A percentile compares a stretch with the other conserved stretches of the same genome.
These are phyloP conservation scores for Aspergillus affinis DNA, from an alignment of 495 filamentous ascomycete species.

Conservation along the genomic window DNA sequence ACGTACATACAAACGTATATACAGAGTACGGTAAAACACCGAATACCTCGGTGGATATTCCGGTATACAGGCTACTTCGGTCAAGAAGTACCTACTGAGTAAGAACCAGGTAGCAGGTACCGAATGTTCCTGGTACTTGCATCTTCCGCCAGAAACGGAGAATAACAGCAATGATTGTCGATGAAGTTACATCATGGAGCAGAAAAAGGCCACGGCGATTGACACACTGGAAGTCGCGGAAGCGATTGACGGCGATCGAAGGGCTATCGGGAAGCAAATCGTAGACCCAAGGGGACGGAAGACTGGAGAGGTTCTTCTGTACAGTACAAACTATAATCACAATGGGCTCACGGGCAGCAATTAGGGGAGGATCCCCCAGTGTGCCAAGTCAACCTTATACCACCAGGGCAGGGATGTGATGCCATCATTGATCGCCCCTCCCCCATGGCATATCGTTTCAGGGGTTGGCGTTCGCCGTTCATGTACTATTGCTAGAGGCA, in stretches of 20 bases:
- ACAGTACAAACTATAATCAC: background rate
- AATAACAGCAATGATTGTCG: constrained; percentile 1
- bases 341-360: background rate
- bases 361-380: constrained; percentile 1
- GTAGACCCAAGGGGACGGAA: background rate
- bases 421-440: background rate
- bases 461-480: background rate
- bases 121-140: background rate
- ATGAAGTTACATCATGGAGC: background rate
- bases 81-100: too few relatives aligned
- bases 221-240: constrained; percentile 1
- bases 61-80: too few relatives aligned
- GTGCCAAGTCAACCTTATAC: constrained; percentile 9
- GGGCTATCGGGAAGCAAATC: background rate
- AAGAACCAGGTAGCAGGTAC: background rate
- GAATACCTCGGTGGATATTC: background rate
- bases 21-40: background rate
- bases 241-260: background rate
- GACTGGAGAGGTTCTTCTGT: constrained; percentile 2
- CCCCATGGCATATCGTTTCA: background rate
- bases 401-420: constrained; percentile 4
- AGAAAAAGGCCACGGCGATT: background rate
- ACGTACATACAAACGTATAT: too few relatives aligned
- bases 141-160: background rate
- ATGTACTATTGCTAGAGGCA: background rate